phyloP scores from a whole-genome alignment of 192 early-diverging fungal species.

The Podila epigama region DNA sequence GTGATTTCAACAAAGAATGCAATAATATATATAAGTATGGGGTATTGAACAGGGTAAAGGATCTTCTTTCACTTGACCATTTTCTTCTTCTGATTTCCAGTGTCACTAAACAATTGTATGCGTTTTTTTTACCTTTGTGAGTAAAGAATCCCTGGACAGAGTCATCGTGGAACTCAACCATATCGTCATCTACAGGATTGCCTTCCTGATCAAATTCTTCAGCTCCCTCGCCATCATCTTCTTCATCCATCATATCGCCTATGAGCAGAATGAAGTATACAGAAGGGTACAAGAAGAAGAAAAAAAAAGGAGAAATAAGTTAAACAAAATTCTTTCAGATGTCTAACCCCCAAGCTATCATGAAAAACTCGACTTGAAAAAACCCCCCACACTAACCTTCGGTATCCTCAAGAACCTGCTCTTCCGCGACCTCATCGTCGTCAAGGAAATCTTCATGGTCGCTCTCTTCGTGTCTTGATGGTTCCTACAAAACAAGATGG shows the following conservation, averaged over 20 bases:
- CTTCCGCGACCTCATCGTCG: conserved; percentile 57
- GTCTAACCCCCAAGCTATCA: neutral
- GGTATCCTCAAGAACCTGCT: conserved; percentile 58
- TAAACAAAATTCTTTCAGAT: neutral
- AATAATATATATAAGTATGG: neutral
- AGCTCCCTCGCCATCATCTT: conserved; percentile 50
- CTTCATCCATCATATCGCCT: conserved; percentile 56
- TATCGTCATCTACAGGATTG: conserved; percentile 60
- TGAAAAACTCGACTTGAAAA: neutral
- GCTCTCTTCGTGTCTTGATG: conserved; percentile 54
- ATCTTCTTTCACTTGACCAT: neutral
- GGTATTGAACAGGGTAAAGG: neutral
- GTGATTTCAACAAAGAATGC: neutral
- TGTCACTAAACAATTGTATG: neutral
- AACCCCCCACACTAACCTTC: too few species aligned
- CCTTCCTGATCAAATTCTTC: conserved; percentile 56
- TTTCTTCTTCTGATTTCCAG: neutral
- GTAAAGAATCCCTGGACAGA: conserved; percentile 92
- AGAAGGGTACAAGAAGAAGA: neutral
- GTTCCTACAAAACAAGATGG: conserved; percentile 25
- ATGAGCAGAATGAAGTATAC: conserved; percentile 7
- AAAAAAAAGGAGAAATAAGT: neutral
- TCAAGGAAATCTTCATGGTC: conserved; percentile 60
- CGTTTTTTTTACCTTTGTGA: conserved; percentile 70
- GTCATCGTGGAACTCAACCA: conserved; percentile 76